Base-by-base conservation (phyloP, 1,284 basidiomycete genomes). In the Ganoderma multipileum region DNA sequence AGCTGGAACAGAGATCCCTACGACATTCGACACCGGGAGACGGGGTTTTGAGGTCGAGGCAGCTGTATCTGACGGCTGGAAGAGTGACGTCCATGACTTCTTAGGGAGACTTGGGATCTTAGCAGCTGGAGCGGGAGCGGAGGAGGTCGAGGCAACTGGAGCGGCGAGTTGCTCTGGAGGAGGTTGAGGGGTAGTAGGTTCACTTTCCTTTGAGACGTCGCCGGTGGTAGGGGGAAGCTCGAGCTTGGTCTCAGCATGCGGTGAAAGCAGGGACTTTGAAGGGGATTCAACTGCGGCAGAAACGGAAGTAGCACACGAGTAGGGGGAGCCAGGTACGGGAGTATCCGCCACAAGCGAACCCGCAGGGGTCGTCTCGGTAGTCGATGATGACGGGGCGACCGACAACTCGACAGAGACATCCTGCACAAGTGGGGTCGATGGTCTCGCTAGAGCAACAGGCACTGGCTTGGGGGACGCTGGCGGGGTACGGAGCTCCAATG, bases 81-180 rank as follows among this genome's bases (percentile, higher is more conserved):
- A 83, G 30, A 95, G 87, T 1, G 92, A 91, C 0, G 94, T 93
- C 91, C 92, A 96, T 4, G 91, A 92, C 74, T 89, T 90, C 76
- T 89, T 91, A 26, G 78, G 76, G 20, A 81, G 76, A 14, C 81
- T 73, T 55, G 81, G 73, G 39, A 82, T 75, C 23, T 76, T 71
- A 6, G 77, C 68, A 14, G 74, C 58, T 16, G 75, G 60, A 12
- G 73, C 64, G 11, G 78, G 67, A 33, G 82, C 60, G 11, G 77
- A 62, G 38, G 81, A 73, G 33, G 78, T 68, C 14, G 77, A 64
- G 11, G 78, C 44, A 20, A 80, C 68, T 9, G 78, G 68, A 8
- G 74, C 55, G n/a, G 66, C 52, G 9, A 66, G 12, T 23, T 67
- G 54, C 18, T 72, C 69, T 33, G 66, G 60, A 11, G 67, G 42